Evolutionary conservation across 2,329 filamentous ascomycete genomes (phyloP).

Genomic region (Nigrospora oryzae): DNA sequence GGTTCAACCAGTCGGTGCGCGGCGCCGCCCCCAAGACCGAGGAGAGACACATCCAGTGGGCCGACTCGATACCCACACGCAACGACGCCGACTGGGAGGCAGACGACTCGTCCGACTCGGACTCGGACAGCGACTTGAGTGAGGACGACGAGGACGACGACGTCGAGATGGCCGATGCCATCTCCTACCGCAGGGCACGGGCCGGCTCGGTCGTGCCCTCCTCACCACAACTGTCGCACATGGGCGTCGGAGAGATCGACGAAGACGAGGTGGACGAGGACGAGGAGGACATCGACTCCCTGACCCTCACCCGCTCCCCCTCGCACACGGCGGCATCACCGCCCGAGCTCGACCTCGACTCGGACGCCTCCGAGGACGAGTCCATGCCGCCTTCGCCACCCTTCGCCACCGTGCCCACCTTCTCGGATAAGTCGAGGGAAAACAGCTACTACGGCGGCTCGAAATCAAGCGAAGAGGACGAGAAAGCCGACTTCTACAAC

Average conservation of each 20-base stretch:
- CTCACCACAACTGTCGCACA: conserved; percentile 24
- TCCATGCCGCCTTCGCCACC: conserved; percentile 65
- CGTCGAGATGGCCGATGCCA: conserved; percentile 43
- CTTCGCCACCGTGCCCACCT: conserved; percentile 45
- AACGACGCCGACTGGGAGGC: conserved; percentile 62
- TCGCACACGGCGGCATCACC: conserved; percentile 52
- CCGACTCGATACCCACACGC: conserved; percentile 68
- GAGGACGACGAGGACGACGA: conserved; percentile 48
- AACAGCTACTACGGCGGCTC: conserved; percentile 20
- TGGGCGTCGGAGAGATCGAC: conserved; percentile 26
- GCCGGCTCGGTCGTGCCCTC: conserved; percentile 21
- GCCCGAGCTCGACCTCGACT: conserved; percentile 63
- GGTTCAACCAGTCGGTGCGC: conserved; percentile 94
- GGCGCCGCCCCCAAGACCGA: conserved; percentile 53
- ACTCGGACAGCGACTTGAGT: conserved; percentile 43
- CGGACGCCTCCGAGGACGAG: conserved; percentile 65
- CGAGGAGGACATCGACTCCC: conserved; percentile 50
- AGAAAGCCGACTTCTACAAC: conserved; percentile 34
- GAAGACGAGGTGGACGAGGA: conserved; percentile 33
- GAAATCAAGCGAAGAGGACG: conserved; percentile 25
- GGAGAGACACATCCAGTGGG: conserved; percentile 78
- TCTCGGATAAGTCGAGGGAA: conserved; percentile 48
- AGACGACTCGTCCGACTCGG: conserved; percentile 43
- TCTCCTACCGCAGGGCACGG: conserved; percentile 33
- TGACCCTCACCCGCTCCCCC: conserved; percentile 59